phyloP scores from a whole-genome alignment of 768 basidiomycete species.

The Guyanaporus albipodus region DNA sequence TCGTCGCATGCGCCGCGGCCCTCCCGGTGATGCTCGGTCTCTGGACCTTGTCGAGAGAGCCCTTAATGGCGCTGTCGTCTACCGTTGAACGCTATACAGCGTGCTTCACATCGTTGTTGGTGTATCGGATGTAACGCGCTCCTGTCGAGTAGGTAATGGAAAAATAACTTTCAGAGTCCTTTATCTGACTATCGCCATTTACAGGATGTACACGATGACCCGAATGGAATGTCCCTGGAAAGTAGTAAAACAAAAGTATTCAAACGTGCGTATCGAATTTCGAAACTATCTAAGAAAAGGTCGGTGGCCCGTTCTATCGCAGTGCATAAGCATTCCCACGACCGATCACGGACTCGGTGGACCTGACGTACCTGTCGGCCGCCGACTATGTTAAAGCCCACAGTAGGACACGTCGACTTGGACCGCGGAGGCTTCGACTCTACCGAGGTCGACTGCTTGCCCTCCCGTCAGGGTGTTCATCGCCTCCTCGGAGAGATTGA shows the following conservation, averaged over 20 bases:
- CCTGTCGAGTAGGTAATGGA: neutral
- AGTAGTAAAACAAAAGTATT: no score
- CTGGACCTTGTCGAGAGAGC: constrained; percentile 51
- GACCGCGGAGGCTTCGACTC: constrained; percentile 41
- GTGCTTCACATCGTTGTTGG: constrained; percentile 40
- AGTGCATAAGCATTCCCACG: neutral
- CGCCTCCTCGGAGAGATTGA: constrained; percentile 49
- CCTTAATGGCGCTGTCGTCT: constrained; percentile 51
- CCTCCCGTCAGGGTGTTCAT: constrained; percentile 52
- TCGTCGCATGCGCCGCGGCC: constrained; percentile 35
- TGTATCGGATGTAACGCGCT: constrained; percentile 41
- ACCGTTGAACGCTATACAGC: constrained; percentile 42
- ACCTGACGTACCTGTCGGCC: neutral
- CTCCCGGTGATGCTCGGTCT: constrained; percentile 57
- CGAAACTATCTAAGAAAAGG: no score
- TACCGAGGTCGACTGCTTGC: constrained; percentile 45
- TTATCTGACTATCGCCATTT: neutral
- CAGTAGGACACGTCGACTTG: constrained; percentile 47
- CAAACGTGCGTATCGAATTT: no score
- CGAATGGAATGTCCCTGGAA: no score
- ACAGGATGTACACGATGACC: no score
- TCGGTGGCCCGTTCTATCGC: no score
- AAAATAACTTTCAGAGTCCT: neutral
- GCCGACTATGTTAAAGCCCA: constrained; percentile 27
- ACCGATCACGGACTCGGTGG: neutral